phyloP scores from a whole-genome alignment of 306 rosid genomes.

The Quercus gilva region DNA sequence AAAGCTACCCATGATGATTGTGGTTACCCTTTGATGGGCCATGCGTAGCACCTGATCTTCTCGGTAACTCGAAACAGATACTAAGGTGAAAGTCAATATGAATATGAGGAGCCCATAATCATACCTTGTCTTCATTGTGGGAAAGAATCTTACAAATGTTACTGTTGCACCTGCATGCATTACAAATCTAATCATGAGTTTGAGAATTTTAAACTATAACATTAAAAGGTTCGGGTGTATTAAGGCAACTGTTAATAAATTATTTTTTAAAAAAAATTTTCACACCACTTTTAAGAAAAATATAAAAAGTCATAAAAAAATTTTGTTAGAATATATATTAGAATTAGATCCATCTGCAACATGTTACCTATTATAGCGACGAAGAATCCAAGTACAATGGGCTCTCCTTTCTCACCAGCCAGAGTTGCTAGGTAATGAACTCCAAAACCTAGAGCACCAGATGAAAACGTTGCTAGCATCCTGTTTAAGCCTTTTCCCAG shows the following conservation, averaged over 20 bases:
- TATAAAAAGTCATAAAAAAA: neutral
- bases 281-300: too few species aligned
- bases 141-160: conserved; percentile 49
- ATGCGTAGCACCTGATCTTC: conserved; percentile 23
- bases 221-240: too few species aligned
- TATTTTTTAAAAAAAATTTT: too few species aligned
- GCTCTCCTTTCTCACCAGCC: conserved; percentile 27
- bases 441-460: conserved; percentile 35
- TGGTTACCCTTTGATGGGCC: conserved; percentile 34
- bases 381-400: conserved; percentile 21
- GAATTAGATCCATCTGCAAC: too few species aligned
- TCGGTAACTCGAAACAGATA: conserved; percentile 43
- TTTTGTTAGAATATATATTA: too few species aligned
- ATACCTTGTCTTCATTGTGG: conserved; percentile 41
- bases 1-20: conserved; percentile 38
- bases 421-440: conserved; percentile 29
- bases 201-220: too few species aligned
- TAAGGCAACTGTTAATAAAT: too few species aligned
- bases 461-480: conserved; percentile 29
- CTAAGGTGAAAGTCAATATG: conserved; percentile 47
- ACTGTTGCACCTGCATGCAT: conserved; percentile 29
- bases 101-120: conserved; percentile 55
- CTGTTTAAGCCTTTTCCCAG: conserved; percentile 41
- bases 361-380: conserved; percentile 20
- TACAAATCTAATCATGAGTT: neutral